Conservation (phyloP, 371 early-diverging fungal species). For the Blastocladiella emersonii region DNA sequence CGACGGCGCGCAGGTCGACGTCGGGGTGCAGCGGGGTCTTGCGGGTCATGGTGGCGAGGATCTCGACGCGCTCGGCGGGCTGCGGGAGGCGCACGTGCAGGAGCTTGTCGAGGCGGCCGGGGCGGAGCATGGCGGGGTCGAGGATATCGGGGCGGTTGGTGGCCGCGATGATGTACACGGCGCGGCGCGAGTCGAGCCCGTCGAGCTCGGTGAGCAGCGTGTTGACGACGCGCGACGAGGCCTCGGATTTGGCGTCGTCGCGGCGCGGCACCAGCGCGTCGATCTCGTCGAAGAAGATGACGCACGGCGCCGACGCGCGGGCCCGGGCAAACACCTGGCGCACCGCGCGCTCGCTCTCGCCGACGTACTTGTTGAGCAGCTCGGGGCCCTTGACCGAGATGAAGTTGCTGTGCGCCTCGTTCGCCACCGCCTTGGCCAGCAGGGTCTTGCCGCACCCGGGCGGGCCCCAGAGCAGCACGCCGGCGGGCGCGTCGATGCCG, state of each 20-base stretch:
- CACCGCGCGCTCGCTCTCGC: conserved; percentile 97
- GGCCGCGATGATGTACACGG: conserved; percentile 99
- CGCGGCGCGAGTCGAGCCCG: conserved; percentile 54
- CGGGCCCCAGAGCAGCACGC: conserved; percentile 97
- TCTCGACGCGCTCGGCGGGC: conserved; percentile 68
- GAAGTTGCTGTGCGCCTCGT: conserved; percentile 94
- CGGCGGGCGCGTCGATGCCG: conserved; percentile 87
- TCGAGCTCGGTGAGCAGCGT: conserved; percentile 93
- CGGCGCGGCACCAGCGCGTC: conserved; percentile 82
- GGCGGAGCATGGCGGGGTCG: conserved; percentile 93
- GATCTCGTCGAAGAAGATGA: conserved; percentile 98
- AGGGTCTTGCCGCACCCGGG: conserved; percentile 99
- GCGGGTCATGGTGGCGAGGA: conserved; percentile 55
- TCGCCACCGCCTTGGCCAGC: conserved; percentile 97
- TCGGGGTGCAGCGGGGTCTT: conserved; percentile 61
- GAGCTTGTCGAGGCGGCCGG: conserved; percentile 92
- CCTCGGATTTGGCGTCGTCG: conserved; percentile 73
- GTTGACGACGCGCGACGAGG: conserved; percentile 93
- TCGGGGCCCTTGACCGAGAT: conserved; percentile 99
- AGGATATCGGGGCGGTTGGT: conserved; percentile 98
- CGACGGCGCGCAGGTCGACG: conserved; percentile 59
- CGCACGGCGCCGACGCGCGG: conserved; percentile 85
- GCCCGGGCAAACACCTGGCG: conserved; percentile 97
- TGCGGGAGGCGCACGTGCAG: conserved; percentile 83
- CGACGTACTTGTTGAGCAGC: conserved; percentile 98